A percentile compares a stretch with the other conserved stretches of the same genome.
phyloP scores from a whole-genome alignment of 257 asterid genomes.

The Jaltomata sinuosa region DNA sequence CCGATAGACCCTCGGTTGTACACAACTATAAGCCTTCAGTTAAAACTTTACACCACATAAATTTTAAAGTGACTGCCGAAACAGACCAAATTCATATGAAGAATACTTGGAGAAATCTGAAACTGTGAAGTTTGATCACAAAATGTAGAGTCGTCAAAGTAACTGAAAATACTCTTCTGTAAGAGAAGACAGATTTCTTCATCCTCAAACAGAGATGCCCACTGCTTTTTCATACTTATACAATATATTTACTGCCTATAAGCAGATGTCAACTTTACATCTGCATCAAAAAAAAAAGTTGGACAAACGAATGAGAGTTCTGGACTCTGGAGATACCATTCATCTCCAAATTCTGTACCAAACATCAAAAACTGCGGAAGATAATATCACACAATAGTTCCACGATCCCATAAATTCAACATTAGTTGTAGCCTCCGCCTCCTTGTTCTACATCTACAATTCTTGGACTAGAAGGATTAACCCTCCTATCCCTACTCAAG shows the following conservation, averaged over 20 bases:
- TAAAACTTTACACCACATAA: too few species aligned
- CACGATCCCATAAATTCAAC: too few species aligned
- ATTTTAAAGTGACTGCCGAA: too few species aligned
- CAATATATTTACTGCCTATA: slow-evolving; percentile 12
- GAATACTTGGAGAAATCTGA: too few species aligned
- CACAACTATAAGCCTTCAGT: too few species aligned
- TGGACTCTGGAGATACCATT: background rate
- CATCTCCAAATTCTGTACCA: background rate
- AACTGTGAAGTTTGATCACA: background rate
- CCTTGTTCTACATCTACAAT: slow-evolving; percentile 56
- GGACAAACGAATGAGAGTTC: background rate
- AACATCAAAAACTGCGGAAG: too few species aligned
- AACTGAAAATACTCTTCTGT: slow-evolving; percentile 34
- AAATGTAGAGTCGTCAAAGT: background rate
- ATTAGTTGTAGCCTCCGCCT: background rate
- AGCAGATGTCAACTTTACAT: background rate
- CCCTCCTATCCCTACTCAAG: slow-evolving; percentile 57
- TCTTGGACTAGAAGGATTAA: slow-evolving; percentile 39
- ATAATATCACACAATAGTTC: too few species aligned
- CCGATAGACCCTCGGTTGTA: too few species aligned
- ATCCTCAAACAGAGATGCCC: slow-evolving; percentile 41
- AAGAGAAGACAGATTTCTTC: slow-evolving; percentile 21
- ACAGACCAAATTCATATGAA: too few species aligned
- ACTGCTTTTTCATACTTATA: background rate
- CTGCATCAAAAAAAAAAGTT: slow-evolving; percentile 24